These are phyloP conservation scores for Amaranthus cruentus DNA, from an alignment of 148 eudicot genomes.

Conservation along the genomic window DNA sequence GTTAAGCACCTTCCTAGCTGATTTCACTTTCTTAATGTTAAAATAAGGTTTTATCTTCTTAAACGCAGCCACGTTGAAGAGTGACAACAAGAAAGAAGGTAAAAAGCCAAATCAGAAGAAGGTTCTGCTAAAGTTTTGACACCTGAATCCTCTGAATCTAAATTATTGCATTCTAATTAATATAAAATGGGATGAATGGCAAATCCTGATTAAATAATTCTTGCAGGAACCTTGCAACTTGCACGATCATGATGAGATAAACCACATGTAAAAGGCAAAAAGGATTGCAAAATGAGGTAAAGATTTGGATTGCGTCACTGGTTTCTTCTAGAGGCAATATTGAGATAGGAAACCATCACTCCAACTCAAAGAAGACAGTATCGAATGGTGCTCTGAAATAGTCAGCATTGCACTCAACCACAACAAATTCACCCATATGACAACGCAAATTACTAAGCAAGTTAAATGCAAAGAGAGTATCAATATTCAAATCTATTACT, in stretches of 20 bases:
- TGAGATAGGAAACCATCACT: not conserved
- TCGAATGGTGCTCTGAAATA: not conserved
- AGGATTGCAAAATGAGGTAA: not conserved
- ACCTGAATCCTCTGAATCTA: slow-evolving; percentile 6
- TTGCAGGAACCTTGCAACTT: not conserved
- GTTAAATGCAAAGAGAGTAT: not conserved
- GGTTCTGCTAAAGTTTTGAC: slow-evolving; percentile 18
- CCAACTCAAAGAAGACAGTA: not conserved
- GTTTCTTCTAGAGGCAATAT: not conserved
- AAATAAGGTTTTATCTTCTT: not conserved
- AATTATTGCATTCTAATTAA: not conserved
- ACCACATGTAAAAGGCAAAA: not conserved
- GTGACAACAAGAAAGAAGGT: slow-evolving; percentile 2
- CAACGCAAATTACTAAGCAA: not conserved
- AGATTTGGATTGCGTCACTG: not conserved
- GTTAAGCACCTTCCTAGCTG: not conserved
- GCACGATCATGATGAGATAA: not conserved
- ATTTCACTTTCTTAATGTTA: slow-evolving; percentile 5
- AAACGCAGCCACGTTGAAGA: slow-evolving; percentile 10
- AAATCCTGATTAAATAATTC: not conserved
- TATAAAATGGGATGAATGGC: not conserved
- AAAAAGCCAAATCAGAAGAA: slow-evolving; percentile 10
- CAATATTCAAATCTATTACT: not conserved
- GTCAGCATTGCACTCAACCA: not conserved
- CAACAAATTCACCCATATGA: slow-evolving; percentile 4